phyloP scores from a whole-genome alignment of 2,329 filamentous ascomycete species.

The Botrytis porri region DNA sequence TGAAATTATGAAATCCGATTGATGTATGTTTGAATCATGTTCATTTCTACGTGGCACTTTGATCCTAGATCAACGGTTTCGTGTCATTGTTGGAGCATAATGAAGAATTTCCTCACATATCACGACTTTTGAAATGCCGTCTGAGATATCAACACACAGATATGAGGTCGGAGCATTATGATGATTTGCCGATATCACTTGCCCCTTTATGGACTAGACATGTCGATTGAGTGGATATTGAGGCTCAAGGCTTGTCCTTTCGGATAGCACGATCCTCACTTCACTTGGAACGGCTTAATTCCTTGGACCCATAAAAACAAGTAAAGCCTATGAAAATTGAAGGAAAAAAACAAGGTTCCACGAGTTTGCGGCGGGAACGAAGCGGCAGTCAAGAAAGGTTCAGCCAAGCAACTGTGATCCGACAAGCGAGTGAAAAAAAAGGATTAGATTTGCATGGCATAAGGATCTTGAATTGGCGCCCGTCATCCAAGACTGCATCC shows the following conservation, averaged over 20 bases:
- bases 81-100: background rate
- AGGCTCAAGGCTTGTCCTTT: constrained; percentile 6
- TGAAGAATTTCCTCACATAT: background rate
- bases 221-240: constrained; percentile 5
- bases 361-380: background rate
- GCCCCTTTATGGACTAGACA: background rate
- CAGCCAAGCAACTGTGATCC: background rate
- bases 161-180: constrained; percentile 1
- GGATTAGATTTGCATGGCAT: background rate
- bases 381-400: constrained; percentile 8
- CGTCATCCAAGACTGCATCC: background rate
- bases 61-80: too few relatives aligned
- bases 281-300: background rate
- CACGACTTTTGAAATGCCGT: constrained; percentile 1
- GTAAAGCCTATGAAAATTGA: background rate
- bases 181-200: background rate
- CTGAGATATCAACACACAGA: background rate
- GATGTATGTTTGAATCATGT: background rate
- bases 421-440: constrained; percentile 2
- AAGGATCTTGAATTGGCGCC: background rate
- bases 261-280: background rate
- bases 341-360: background rate
- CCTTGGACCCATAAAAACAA: background rate
- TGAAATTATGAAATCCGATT: background rate
- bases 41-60: background rate